Conservation (phyloP, 148 eudicot genomes). For the Camellia granthamiana region DNA sequence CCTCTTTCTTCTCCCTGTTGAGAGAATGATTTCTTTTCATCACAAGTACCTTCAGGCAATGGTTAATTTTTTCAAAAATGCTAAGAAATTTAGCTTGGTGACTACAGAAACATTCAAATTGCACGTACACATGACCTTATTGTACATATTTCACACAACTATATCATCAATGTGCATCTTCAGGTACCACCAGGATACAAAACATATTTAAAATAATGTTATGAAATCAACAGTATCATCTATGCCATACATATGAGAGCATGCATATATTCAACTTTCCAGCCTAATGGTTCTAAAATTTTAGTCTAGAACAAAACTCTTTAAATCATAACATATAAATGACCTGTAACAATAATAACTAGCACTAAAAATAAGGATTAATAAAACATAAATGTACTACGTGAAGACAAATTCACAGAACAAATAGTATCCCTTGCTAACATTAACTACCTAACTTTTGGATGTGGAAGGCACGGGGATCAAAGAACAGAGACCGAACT, state of each 20-base stretch:
- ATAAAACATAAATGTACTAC: not conserved
- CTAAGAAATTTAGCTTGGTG: not conserved
- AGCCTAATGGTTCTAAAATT: not conserved
- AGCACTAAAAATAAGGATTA: constrained; percentile 2
- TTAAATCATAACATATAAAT: not conserved
- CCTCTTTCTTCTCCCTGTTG: not conserved
- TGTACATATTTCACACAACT: not conserved
- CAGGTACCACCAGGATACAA: not conserved
- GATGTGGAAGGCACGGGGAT: not conserved
- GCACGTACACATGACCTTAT: not conserved
- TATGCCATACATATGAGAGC: not conserved
- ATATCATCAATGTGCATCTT: not conserved
- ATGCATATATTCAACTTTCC: not conserved
- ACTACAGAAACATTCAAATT: not conserved
- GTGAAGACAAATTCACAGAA: not conserved
- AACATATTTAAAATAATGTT: not conserved
- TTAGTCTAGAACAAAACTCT: not conserved
- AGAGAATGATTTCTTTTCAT: not conserved
- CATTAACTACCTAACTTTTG: not conserved
- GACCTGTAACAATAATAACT: not conserved
- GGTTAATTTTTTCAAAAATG: not conserved
- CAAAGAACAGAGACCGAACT: not conserved
- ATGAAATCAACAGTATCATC: not conserved
- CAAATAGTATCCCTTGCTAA: not conserved
- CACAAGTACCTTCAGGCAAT: not conserved